A percentile compares a stretch with the other conserved stretches of the same genome.
Evolutionary conservation across 257 asterid species (phyloP).

Genomic region (Coffea eugenioides): DNA sequence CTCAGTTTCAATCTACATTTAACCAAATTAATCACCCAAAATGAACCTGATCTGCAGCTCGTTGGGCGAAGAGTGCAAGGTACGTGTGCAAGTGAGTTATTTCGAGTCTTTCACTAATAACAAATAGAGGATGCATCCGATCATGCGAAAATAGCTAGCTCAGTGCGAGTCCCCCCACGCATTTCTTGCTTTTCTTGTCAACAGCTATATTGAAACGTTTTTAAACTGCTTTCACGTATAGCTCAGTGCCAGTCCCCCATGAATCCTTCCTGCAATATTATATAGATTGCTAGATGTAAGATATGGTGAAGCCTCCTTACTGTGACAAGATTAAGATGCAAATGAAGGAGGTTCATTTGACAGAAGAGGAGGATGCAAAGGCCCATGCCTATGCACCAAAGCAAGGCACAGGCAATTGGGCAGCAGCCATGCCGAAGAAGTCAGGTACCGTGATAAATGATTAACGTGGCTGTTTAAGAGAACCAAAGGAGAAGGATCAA

Average conservation of each 20-base stretch:
- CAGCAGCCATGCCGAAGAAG: constrained; percentile 51
- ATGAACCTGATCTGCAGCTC: constrained; percentile 54
- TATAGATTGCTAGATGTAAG: neutral
- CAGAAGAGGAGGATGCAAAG: constrained; percentile 36
- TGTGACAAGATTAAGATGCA: constrained; percentile 38
- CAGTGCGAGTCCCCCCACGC: constrained; percentile 54
- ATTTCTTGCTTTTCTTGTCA: constrained; percentile 74
- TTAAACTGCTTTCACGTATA: constrained; percentile 13
- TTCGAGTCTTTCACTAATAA: constrained; percentile 10
- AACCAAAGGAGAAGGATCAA: neutral
- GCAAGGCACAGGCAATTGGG: constrained; percentile 44
- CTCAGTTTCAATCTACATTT: constrained; percentile 44
- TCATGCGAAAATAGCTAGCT: constrained; percentile 61
- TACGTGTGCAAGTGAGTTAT: neutral
- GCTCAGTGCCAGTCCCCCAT: too few species aligned
- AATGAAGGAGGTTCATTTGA: constrained; percentile 39
- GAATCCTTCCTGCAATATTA: neutral
- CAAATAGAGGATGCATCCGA: constrained; percentile 41
- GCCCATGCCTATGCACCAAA: constrained; percentile 28
- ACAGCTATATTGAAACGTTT: constrained; percentile 28
- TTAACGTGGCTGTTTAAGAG: neutral
- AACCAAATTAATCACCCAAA: constrained; percentile 78
- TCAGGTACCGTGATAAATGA: constrained; percentile 29
- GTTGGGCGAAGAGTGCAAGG: constrained; percentile 30
- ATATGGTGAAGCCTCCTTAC: constrained; percentile 52